Base-by-base conservation (phyloP, 2,329 filamentous ascomycete species). In the Didymella lethalis region DNA sequence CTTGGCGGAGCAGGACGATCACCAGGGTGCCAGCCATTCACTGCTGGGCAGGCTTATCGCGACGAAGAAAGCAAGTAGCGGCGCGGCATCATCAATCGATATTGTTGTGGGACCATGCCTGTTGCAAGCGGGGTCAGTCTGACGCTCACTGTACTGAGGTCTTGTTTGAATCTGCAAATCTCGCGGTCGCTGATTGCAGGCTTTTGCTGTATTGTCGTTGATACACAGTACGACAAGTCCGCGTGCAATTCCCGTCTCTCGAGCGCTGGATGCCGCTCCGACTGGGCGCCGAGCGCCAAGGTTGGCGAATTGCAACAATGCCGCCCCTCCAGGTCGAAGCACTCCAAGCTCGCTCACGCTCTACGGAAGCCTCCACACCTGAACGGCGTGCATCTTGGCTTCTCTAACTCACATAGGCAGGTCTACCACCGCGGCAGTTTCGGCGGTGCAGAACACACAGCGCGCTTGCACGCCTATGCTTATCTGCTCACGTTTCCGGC, bases 1-100 rank as follows among this genome's bases (percentile, higher is more conserved):
- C 71, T 73, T 71, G 70, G 70, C 71, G 34, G 18, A 12, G 43
- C 36, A 55, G 36, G 48, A 59, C 49, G 68, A 69, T 69, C 66
- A 41, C 52, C 46, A 59, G 56, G 50, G 46, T 59, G 31, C 14
- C 46, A 45, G 32, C 56, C 51, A 59, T 59, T 59, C 50, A 59
- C 47, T 59, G 56, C 56, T 59, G 40, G n/a, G 50, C 56, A 59
- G 50, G 56, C 56, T 59, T 59, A 59, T 59, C 56, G 41, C 46
- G 23, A 36, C 40, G 50, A 54, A 54, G 56, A 54, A 26, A 26
- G 41, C 23, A 45, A 11, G 50, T 54, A 59, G 50, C n/a, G 46
- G 56, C 50, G 46, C 47, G 56, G 56, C 56, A 51, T 40, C 38
- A 41, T 41, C 16, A 2, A 12, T 46, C 32, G 23, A 49, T 34